Evolutionary conservation across 805 yeast species (phyloP).

Genomic region (Candida broadrunensis): DNA sequence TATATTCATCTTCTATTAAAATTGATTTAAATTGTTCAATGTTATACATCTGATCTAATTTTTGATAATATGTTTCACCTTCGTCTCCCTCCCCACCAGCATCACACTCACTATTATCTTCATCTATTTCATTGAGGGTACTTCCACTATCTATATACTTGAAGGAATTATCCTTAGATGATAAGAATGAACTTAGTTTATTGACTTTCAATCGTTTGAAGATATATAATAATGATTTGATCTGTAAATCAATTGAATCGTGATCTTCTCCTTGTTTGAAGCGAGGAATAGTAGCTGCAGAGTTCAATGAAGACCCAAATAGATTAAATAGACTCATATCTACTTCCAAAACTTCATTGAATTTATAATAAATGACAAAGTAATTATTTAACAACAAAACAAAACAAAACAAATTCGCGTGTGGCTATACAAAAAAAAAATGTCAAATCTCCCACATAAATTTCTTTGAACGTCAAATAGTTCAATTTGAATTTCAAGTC

Average conservation of each 20-base stretch:
- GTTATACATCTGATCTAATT: constrained; percentile 58
- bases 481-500: too few relatives aligned
- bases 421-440: too few relatives aligned
- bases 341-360: not conserved
- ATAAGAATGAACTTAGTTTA: constrained; percentile 40
- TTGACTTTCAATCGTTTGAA: constrained; percentile 50
- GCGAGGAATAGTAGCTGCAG: constrained; percentile 4
- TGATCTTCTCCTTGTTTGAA: constrained; percentile 5
- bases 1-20: constrained; percentile 54
- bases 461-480: too few relatives aligned
- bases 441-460: too few relatives aligned
- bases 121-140: not conserved
- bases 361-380: too few relatives aligned
- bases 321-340: not conserved
- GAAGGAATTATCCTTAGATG: constrained; percentile 10
- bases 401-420: too few relatives aligned
- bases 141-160: constrained; percentile 12
- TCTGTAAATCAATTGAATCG: constrained; percentile 61
- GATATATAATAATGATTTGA: constrained; percentile 56
- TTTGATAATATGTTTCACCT: constrained; percentile 13
- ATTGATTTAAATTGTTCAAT: constrained; percentile 37
- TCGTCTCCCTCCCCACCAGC: not conserved
- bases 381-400: too few relatives aligned
- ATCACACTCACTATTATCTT: not conserved
- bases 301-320: not conserved